Conservation (phyloP, 352 stramenopile genomes). For the Globisporangium cystogenes region DNA sequence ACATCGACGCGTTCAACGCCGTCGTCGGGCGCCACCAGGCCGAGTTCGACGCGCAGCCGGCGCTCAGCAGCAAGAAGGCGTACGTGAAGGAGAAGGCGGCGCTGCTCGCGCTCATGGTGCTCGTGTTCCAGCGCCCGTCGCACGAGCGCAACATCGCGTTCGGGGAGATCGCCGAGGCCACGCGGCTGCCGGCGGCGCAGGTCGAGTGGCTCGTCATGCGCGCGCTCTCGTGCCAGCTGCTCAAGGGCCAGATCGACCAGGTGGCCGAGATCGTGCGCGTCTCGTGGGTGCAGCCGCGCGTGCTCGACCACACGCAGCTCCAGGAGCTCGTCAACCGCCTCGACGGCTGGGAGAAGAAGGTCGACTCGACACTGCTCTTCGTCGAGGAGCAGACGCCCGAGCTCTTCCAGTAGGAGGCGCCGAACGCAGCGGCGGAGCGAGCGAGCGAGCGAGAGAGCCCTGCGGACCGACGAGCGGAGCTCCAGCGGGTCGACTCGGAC, state of each 20-base stretch:
- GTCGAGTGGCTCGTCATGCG: conserved; percentile 99
- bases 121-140: conserved; percentile 94
- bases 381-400: conserved; percentile 85
- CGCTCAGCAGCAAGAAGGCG: conserved; percentile 90
- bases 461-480: too few relatives aligned
- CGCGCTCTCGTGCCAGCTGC: conserved; percentile 94
- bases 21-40: conserved; percentile 69
- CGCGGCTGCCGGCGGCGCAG: conserved; percentile 79
- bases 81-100: conserved; percentile 98
- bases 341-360: conserved; percentile 77
- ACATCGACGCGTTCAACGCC: conserved; percentile 94
- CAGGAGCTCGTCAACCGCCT: conserved; percentile 67
- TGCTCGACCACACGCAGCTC: conserved; percentile 78
- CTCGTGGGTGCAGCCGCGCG: conserved; percentile 91
- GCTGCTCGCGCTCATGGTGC: conserved; percentile 95
- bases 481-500: too few relatives aligned
- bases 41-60: conserved; percentile 89
- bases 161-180: conserved; percentile 89
- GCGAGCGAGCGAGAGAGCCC: neutral
- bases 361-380: conserved; percentile 78
- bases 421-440: too few relatives aligned
- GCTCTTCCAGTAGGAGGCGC: conserved; percentile 67
- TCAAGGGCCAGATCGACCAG: conserved; percentile 92
- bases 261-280: conserved; percentile 93
- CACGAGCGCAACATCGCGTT: conserved; percentile 94